phyloP scores from a whole-genome alignment of 2,329 filamentous ascomycete species.

The Lomentospora prolificans region DNA sequence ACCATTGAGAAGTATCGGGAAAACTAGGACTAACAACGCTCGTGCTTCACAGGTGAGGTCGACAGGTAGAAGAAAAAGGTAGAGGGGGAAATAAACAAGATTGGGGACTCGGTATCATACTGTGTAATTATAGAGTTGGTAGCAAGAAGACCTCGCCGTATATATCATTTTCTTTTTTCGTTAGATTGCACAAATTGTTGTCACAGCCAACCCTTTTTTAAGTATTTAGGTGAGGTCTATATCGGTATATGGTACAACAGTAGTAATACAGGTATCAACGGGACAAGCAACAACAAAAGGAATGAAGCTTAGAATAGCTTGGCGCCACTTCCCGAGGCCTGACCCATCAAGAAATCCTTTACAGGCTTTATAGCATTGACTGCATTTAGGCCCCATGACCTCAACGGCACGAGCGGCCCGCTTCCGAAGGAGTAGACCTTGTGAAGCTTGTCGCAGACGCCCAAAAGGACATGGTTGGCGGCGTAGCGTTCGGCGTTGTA shows the following conservation, averaged over 20 bases:
- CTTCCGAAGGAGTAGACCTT: slow-evolving; percentile 78
- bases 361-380: slow-evolving; percentile 66
- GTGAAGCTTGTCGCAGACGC: slow-evolving; percentile 80
- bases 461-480: slow-evolving; percentile 69
- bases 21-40: slow-evolving; percentile 21
- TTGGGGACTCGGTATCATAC: slow-evolving; percentile 12
- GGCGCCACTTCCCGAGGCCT: slow-evolving; percentile 46
- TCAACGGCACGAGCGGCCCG: slow-evolving; percentile 69
- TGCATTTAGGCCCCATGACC: slow-evolving; percentile 65
- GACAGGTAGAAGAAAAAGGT: slow-evolving; percentile 36
- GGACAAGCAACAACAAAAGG: no score
- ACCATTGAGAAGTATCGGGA: background rate
- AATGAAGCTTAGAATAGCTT: slow-evolving; percentile 27
- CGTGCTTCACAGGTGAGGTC: slow-evolving; percentile 41
- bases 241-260: slow-evolving; percentile 12
- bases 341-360: slow-evolving; percentile 80
- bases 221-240: background rate
- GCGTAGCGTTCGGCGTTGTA: slow-evolving; percentile 77
- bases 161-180: slow-evolving; percentile 14
- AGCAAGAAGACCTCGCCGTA: slow-evolving; percentile 16
- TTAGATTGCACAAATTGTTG: background rate
- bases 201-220: background rate
- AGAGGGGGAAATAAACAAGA: slow-evolving; percentile 1
- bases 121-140: slow-evolving; percentile 18
- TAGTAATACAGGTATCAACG: slow-evolving; percentile 11